Evolutionary conservation across 2,329 filamentous ascomycete genomes (phyloP), one percentile per base, ranked within the genome.

Genomic region (Trichoderma afroharzianum): DNA sequence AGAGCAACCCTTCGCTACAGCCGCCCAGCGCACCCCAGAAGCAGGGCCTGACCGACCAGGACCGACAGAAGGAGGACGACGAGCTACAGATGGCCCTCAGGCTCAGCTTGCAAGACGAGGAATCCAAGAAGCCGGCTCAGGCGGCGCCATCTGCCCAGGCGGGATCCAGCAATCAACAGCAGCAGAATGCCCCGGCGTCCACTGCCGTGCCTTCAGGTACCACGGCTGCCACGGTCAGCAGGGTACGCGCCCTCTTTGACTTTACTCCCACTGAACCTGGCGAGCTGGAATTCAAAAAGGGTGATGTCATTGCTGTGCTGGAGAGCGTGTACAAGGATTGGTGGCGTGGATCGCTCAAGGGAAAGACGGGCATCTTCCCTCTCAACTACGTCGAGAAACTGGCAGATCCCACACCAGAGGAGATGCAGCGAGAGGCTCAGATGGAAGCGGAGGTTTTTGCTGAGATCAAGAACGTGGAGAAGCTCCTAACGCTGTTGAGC

Each of bases 311-410:
- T 80, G 95, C 96, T 1, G 96, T 99, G 18, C 86, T 99, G 53
- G 96, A 98, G 82, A 98, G 95, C 1, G 96, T 98, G 2, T 99
- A 97, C 84, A 99, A 98, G 82, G 96, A 99, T 81, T 99, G 96
- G 96, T 99, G 96, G 96, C 95, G 97, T 77, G 96, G 96, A 1
- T 97, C 95, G 55, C 85, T 99, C 72, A 91, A 95, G 79, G 96
- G 96, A 24, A 94, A 98, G 81, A 98, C 94, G 7, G 96, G 96
- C 76, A 99, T 99, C 75, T 99, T 99, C 82, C 96, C 96, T 7
- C 88, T 99, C 75, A 99, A 99, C 83, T 99, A 99, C 79, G 96
- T 99, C 18, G 96, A 99, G 84, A 99, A 99, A 82, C 85, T 99
- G 74, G 91, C 95, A 70, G 96, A 99, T 78, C 96, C 96, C 6